Evolutionary conservation across 768 basidiomycete species (phyloP).

Genomic region (Macrolepiota fuliginosa): DNA sequence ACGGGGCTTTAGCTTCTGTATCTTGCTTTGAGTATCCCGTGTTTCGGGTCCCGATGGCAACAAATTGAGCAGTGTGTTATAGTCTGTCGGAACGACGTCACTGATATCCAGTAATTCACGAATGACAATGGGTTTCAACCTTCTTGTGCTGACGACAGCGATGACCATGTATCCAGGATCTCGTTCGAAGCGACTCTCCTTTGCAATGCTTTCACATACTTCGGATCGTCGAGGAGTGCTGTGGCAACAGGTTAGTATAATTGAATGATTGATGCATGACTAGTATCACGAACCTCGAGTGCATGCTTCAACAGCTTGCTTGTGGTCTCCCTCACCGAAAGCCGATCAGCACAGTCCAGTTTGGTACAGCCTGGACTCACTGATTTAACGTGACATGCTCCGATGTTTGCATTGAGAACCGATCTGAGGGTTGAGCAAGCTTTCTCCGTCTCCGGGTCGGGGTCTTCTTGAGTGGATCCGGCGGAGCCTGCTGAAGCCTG

Average conservation of each 20-base stretch:
- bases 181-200: slow-evolving; percentile 89
- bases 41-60: slow-evolving; percentile 51
- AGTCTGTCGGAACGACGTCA: slow-evolving; percentile 51
- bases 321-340: slow-evolving; percentile 62
- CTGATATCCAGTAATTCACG: background rate
- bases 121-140: slow-evolving; percentile 40
- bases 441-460: slow-evolving; percentile 26
- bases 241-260: background rate
- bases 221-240: slow-evolving; percentile 87
- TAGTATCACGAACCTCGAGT: slow-evolving; percentile 53
- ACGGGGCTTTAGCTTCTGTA: slow-evolving; percentile 60
- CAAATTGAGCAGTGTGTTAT: slow-evolving; percentile 64
- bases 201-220: slow-evolving; percentile 85
- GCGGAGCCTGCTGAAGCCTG: background rate
- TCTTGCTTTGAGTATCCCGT: slow-evolving; percentile 43
- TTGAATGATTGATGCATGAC: too few relatives aligned
- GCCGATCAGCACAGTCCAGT: slow-evolving; percentile 8
- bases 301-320: slow-evolving; percentile 78
- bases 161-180: slow-evolving; percentile 76
- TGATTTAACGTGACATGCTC: slow-evolving; percentile 78
- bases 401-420: slow-evolving; percentile 83
- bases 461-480: background rate
- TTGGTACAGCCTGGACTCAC: slow-evolving; percentile 38
- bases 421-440: slow-evolving; percentile 38
- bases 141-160: slow-evolving; percentile 78